Evolutionary conservation across 2,329 filamentous ascomycete genomes (phyloP), one percentile per base, ranked within the genome.

Genomic region (Colletotrichum somersetense): DNA sequence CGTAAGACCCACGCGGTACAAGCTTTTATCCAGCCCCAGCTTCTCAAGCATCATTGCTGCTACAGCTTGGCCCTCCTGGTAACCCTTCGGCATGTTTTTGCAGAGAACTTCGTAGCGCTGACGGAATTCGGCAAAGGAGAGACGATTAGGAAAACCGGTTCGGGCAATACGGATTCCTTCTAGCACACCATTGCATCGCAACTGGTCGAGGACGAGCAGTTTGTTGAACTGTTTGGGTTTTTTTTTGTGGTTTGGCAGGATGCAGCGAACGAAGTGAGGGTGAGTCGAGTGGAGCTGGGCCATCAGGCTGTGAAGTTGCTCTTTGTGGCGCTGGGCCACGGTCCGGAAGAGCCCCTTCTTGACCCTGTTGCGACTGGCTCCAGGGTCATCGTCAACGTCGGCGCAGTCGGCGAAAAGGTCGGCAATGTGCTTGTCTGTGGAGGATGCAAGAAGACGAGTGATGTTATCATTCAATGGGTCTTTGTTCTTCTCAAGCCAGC

Each of bases 401-500:
- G 91, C 92, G 78, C 96, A 99, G 81, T 99, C 97, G 6, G 89
- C 86, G 80, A 99, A 99, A 0, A 99, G 87, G 50, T 88, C 89
- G 1, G 95, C 93, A 73, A 98, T 88, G 78, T 99, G 96, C 74
- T 89, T 90, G 79, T 98, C 92, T 2, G 88, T 90, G 1, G 97
- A 99, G 18, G 88, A 87, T 48, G 95, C 93, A 46, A 99, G 88
- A 10, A 99, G 87, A 30, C 94, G 90, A 0, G 97, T 99, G 74
- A 99, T 89, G 74, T 98, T 99, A 86, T 99, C 97, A 77, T 98
- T 98, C 57, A 99, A 83, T 1, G 96, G 97, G 78, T 99, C 96
- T 81, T 99, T 99, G 86, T 99, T 99, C 87, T 98, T 99, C 81
- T 98, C 96, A 44, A 99, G 85, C 96, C 96, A 99, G 70, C 93